Conservation (phyloP, 495 filamentous ascomycete species). For the Halenospora varia region DNA sequence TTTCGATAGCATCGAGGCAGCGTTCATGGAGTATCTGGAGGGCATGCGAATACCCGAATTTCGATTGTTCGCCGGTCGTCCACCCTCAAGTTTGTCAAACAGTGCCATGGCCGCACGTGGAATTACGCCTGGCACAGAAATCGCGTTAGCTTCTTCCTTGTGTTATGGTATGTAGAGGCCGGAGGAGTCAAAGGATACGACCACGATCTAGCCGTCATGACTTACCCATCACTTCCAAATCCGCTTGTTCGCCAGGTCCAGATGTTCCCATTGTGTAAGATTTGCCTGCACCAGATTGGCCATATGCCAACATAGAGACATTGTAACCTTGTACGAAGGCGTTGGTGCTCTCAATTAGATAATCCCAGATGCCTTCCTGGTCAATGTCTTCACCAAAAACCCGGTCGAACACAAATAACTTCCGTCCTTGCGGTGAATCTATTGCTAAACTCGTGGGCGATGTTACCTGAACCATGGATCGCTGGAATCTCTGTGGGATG, state of each 20-base stretch:
- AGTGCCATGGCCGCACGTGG: conserved; percentile 83
- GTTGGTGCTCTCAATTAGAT: conserved; percentile 82
- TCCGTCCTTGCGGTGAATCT: conserved; percentile 86
- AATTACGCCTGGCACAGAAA: conserved; percentile 71
- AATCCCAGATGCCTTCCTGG: conserved; percentile 94
- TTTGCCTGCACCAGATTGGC: conserved; percentile 99
- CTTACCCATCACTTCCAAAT: conserved; percentile 76
- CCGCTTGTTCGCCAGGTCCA: conserved; percentile 75
- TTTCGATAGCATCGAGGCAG: conserved; percentile 44
- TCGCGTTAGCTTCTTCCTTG: conserved; percentile 8
- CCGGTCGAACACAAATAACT: conserved; percentile 92
- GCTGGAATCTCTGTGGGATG: conserved; percentile 92
- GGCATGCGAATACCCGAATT: conserved; percentile 77
- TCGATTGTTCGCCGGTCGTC: conserved; percentile 44
- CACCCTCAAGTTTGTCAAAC: conserved; percentile 78
- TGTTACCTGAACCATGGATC: conserved; percentile 85
- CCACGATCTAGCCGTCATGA: conserved; percentile 1
- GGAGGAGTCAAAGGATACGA: not conserved
- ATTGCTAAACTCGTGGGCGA: conserved; percentile 80
- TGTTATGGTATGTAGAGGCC: not conserved
- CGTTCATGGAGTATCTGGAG: conserved; percentile 68
- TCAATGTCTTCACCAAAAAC: conserved; percentile 82
- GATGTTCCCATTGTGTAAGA: conserved; percentile 99
- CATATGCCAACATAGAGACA: conserved; percentile 96
- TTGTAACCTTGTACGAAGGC: conserved; percentile 97